Conservation (phyloP, 257 asterid species). For the Forsythia viridissima region DNA sequence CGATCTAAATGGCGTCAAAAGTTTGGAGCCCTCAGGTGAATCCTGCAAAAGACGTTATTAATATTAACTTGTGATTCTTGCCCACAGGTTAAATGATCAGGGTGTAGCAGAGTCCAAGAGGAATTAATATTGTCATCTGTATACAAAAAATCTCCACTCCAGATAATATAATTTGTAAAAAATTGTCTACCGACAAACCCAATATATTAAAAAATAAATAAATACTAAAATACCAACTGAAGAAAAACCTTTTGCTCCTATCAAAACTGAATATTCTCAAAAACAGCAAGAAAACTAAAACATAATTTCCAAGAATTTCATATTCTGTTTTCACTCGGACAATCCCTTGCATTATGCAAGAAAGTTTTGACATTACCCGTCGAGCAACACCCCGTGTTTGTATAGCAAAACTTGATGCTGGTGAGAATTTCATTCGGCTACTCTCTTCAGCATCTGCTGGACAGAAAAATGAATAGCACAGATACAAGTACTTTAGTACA, state of each 20-base stretch:
- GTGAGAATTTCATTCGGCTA: constrained; percentile 48
- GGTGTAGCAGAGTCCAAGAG: neutral
- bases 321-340: neutral
- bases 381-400: constrained; percentile 66
- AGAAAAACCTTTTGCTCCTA: neutral
- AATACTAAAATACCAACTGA: neutral
- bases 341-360: neutral
- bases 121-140: neutral
- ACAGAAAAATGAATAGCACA: constrained; percentile 14
- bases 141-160: neutral
- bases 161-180: neutral
- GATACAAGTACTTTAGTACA: constrained; percentile 7
- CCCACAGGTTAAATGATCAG: neutral
- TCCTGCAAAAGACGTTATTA: constrained; percentile 44
- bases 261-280: constrained; percentile 2
- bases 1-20: constrained; percentile 53
- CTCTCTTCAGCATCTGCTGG: constrained; percentile 52
- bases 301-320: neutral
- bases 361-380: constrained; percentile 50
- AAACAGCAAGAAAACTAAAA: neutral
- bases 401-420: constrained; percentile 70
- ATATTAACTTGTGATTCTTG: neutral
- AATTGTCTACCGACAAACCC: neutral
- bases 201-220: neutral
- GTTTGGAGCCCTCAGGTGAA: constrained; percentile 48